Evolutionary conservation across 768 basidiomycete genomes (phyloP).

Genomic region (Podaxis carcinomalis): DNA sequence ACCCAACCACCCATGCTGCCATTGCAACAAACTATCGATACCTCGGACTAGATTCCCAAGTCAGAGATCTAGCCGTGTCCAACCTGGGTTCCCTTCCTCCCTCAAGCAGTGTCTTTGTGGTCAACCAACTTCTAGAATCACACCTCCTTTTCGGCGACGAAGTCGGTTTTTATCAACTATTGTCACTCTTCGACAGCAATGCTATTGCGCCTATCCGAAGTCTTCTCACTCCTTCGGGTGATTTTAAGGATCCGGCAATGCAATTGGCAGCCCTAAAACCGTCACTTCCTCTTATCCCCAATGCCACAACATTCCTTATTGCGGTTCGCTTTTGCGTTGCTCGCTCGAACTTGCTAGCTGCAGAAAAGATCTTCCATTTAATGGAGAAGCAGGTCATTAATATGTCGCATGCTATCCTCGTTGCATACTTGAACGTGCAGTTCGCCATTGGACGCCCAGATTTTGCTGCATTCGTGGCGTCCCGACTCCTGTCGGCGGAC

Average conservation of each 20-base stretch:
- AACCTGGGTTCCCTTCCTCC: slow-evolving; percentile 37
- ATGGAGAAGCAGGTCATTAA: slow-evolving; percentile 40
- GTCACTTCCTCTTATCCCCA: slow-evolving; percentile 30
- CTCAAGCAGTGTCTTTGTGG: slow-evolving; percentile 41
- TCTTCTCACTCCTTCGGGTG: neutral
- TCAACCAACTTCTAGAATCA: slow-evolving; percentile 68
- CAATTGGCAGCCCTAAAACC: neutral
- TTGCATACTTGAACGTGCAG: slow-evolving; percentile 57
- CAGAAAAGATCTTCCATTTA: slow-evolving; percentile 40
- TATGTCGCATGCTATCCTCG: slow-evolving; percentile 42
- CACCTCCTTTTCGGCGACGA: slow-evolving; percentile 54
- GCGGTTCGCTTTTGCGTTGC: slow-evolving; percentile 53
- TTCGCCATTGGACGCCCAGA: slow-evolving; percentile 41
- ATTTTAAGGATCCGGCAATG: neutral
- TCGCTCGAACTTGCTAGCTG: slow-evolving; percentile 38
- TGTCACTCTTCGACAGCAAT: slow-evolving; percentile 41
- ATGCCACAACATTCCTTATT: slow-evolving; percentile 58
- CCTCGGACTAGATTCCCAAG: slow-evolving; percentile 52
- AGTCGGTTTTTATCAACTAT: slow-evolving; percentile 37
- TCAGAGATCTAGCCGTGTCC: slow-evolving; percentile 48
- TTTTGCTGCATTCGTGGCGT: slow-evolving; percentile 34
- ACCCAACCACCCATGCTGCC: slow-evolving; percentile 55
- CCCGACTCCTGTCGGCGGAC: neutral
- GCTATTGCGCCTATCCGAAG: neutral
- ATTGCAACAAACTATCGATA: slow-evolving; percentile 56